phyloP scores from a whole-genome alignment of 257 asterid genomes.

The Rubia yunnanensis region DNA sequence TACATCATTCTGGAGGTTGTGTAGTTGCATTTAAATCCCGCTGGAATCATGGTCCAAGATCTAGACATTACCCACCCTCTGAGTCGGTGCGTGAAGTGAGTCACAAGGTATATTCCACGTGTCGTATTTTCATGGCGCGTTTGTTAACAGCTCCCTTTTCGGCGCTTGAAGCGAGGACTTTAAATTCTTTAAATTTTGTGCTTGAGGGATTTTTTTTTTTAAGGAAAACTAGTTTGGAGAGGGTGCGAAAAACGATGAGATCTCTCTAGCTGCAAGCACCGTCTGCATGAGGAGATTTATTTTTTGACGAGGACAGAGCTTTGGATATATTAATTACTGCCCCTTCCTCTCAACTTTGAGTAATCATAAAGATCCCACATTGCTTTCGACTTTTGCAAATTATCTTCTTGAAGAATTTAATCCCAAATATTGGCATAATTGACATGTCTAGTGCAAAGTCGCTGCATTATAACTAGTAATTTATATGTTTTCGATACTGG shows the following conservation, averaged over 20 bases:
- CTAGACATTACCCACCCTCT: constrained; percentile 6
- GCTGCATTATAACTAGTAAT: no score
- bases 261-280: constrained; percentile 26
- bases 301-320: neutral
- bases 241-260: constrained; percentile 20
- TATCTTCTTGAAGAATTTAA: neutral
- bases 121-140: neutral
- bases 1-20: no score
- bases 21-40: neutral
- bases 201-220: neutral
- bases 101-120: neutral
- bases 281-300: constrained; percentile 6
- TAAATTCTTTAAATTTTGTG: neutral
- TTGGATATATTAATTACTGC: neutral
- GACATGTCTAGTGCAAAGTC: neutral
- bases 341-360: neutral
- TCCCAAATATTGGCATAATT: neutral
- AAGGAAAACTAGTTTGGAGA: neutral
- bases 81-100: constrained; percentile 10
- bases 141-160: neutral
- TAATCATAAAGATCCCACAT: neutral
- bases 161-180: neutral
- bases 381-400: neutral
- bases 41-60: no score
- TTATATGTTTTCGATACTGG: neutral